Base-by-base conservation (phyloP, 257 asterid species). In the Primulina eburnea region DNA sequence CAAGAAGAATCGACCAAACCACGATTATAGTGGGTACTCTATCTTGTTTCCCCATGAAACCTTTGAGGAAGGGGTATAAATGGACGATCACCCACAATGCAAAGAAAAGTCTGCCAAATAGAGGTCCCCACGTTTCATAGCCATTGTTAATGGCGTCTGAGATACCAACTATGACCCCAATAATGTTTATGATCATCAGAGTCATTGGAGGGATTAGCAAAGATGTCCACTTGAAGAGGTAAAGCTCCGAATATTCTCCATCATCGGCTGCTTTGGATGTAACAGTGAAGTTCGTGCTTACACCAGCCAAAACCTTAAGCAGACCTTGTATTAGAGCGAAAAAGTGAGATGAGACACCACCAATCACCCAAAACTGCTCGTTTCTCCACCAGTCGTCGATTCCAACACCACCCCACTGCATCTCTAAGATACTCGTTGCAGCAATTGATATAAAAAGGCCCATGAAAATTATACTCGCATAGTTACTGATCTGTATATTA, bases 281-380 rank as follows among this genome's bases (percentile, higher is more conserved):
- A n/a, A 92, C 98, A 0, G 98, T 92, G 81, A 92, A 92, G 85
- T 89, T 86, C 6, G 98, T 92, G 90, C 75, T 84, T 28, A 92
- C 97, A 47, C 98, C 98, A 37, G 87, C 96, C 59, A 90, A 67
- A 43, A 92, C 98, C 75, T 92, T 92, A 60, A 92, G 97, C 24
- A 93, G 96, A 76, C 98, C 98, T 80, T 93, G 98, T 62, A 93
- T 62, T 62, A 93, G 88, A 60, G 98, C 98, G 56, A 93, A 93
- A 55, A 92, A 83, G 78, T 92, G 98, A 1, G 98, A 69, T 0
- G 98, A 92, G 52, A 80, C 97, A 3, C 97, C 98, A 40, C 97
- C 97, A 16, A 90, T 92, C 57, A 92, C 98, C 98, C 98, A 90
- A 79, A 92, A 92, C 83, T 92, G 98, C 89, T 92, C 98, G 50